Conservation (phyloP, 441 rosid species). For the Erodium texanum region DNA sequence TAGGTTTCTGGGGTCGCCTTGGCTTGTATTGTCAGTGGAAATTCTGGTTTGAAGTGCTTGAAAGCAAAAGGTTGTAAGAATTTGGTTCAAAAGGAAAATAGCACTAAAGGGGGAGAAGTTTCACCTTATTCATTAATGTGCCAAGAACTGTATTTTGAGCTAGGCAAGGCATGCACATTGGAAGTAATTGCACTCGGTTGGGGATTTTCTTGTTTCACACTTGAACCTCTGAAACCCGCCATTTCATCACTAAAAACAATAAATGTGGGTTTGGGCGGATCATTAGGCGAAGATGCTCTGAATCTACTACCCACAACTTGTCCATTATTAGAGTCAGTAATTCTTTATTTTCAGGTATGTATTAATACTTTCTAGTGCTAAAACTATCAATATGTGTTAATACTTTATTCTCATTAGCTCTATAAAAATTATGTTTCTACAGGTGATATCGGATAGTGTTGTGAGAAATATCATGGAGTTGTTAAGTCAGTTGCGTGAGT, state of each 20-base stretch:
- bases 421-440: constrained; percentile 15
- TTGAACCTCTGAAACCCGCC: constrained; percentile 52
- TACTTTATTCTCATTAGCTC: neutral
- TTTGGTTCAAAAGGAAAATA: constrained; percentile 34
- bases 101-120: constrained; percentile 14
- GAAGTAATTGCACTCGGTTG: constrained; percentile 62
- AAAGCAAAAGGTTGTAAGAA: constrained; percentile 61
- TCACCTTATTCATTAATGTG: constrained; percentile 21
- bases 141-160: constrained; percentile 29
- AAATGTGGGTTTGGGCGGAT: constrained; percentile 67
- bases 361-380: neutral
- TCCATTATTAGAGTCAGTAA: constrained; percentile 53
- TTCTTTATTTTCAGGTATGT: constrained; percentile 68
- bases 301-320: constrained; percentile 40
- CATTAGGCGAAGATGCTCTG: constrained; percentile 49
- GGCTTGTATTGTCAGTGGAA: constrained; percentile 36
- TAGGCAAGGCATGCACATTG: constrained; percentile 41
- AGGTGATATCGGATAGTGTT: constrained; percentile 57
- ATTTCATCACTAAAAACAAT: constrained; percentile 33
- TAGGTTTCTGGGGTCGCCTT: constrained; percentile 59
- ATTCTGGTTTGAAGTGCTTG: constrained; percentile 52
- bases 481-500: constrained; percentile 34
- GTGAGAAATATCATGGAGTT: constrained; percentile 36
- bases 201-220: constrained; percentile 51
- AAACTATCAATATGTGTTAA: neutral